Evolutionary conservation across 768 basidiomycete genomes (phyloP), one percentile per base, ranked within the genome.

Genomic region (Boletus reticulatus): DNA sequence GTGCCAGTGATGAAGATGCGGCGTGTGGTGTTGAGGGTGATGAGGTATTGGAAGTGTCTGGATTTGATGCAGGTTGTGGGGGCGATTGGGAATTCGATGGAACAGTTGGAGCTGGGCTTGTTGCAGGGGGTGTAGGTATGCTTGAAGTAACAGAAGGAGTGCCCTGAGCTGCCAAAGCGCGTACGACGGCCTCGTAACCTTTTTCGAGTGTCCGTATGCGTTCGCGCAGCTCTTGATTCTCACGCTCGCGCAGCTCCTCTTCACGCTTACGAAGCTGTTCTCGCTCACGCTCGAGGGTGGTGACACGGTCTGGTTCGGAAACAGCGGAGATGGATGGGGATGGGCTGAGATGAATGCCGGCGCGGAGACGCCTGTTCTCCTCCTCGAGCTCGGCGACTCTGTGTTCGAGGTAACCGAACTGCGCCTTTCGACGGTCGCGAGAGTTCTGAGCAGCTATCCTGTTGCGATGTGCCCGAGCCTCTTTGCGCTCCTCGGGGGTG

Each of bases 401-500:
- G 37, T 73, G 80, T 68, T 89, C 86, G 41, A 92, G 85, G 60
- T 76, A 78, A 1, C 75, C 52, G 67, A 88, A 92, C 60, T 95
- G 92, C 16, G 86, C 87, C 72, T 96, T 96, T 53, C 92, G 83
- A 62, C 89, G 82, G 75, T 96, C 94, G 43, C 94, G 86, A 12
- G 89, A 92, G 75, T 94, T 89, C 78, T 96, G 94, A 6, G 93
- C 93, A 2, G 94, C 94, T 70, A 95, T 92, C 48, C 93, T 83
- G 73, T 96, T 96, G 53, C 94, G 85, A 74, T 94, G 91, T 16
- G 90, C 92, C 60, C 94, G 81, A 46, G 89, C 91, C 69, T 93
- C 92, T 63, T 84, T 89, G 72, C 89, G 88, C 65, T 92, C 89
- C 58, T 92, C 91, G 0, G 87, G 76, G 7, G 83, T 76, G 24